Conservation (phyloP, 1,139 yeast genomes). For the Nadsonia commutata region DNA sequence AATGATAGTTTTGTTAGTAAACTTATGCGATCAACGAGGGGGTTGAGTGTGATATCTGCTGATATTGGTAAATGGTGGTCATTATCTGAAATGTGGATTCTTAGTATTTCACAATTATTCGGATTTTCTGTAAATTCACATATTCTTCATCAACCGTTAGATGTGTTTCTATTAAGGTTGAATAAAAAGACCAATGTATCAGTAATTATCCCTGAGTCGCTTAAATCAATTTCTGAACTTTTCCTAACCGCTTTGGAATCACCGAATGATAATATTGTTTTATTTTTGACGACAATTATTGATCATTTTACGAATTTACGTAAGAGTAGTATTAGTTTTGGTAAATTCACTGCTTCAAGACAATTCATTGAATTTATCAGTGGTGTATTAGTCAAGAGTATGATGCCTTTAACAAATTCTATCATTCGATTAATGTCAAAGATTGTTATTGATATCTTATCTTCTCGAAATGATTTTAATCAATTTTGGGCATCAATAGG, state of each 20-base stretch:
- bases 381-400: background rate
- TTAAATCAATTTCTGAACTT: conserved; percentile 2
- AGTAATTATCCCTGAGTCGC: conserved; percentile 4
- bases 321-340: conserved; percentile 1
- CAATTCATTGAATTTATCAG: conserved; percentile 3
- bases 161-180: conserved; percentile 1
- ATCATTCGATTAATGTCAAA: conserved; percentile 1
- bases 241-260: conserved; percentile 2
- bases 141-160: background rate
- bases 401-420: no score
- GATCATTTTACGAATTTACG: conserved; percentile 2
- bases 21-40: conserved; percentile 37
- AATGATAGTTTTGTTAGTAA: conserved; percentile 34
- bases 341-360: conserved; percentile 4
- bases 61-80: conserved; percentile 34
- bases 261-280: background rate
- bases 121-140: conserved; percentile 8
- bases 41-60: conserved; percentile 38
- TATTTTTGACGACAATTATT: background rate
- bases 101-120: conserved; percentile 13
- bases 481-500: conserved; percentile 6
- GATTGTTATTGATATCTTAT: conserved; percentile 2
- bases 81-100: conserved; percentile 22
- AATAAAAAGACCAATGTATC: background rate
- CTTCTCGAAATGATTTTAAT: conserved; percentile 3